These are phyloP conservation scores for Curvularia eragrostidis DNA, from an alignment of 2,329 filamentous ascomycete genomes.

Conservation along the genomic window DNA sequence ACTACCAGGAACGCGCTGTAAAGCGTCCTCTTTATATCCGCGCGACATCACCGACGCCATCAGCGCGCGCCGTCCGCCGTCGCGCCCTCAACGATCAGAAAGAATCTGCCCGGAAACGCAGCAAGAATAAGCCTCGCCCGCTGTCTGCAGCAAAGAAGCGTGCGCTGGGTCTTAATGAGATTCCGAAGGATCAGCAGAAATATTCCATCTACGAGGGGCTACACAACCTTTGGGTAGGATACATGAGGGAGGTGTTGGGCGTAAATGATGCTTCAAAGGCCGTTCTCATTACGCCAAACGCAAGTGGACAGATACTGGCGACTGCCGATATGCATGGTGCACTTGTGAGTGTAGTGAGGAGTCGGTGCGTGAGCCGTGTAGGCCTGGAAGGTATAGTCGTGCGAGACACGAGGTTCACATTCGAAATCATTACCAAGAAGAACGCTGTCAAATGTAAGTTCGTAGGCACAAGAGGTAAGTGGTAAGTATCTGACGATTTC, in stretches of 20 bases:
- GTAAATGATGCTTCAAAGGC: slow-evolving; percentile 51
- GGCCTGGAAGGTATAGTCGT: slow-evolving; percentile 87
- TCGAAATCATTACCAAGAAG: slow-evolving; percentile 79
- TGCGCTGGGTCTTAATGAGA: slow-evolving; percentile 72
- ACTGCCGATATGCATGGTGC: slow-evolving; percentile 94
- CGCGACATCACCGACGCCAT: slow-evolving; percentile 71
- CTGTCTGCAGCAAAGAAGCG: slow-evolving; percentile 83
- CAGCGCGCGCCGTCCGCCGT: slow-evolving; percentile 48
- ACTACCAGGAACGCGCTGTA: slow-evolving; percentile 83
- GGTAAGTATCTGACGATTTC: slow-evolving; percentile 18
- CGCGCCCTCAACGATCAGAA: slow-evolving; percentile 61
- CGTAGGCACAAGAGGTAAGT: slow-evolving; percentile 17
- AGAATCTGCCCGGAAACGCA: slow-evolving; percentile 31
- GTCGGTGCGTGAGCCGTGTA: slow-evolving; percentile 79
- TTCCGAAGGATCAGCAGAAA: slow-evolving; percentile 71
- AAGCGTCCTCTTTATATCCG: slow-evolving; percentile 81
- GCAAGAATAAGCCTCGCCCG: slow-evolving; percentile 65
- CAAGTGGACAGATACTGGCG: slow-evolving; percentile 74
- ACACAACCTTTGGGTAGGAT: slow-evolving; percentile 80
- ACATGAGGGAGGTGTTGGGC: slow-evolving; percentile 82
- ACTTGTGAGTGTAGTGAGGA: slow-evolving; percentile 79
- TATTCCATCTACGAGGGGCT: slow-evolving; percentile 81
- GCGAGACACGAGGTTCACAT: slow-evolving; percentile 83
- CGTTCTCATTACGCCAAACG: slow-evolving; percentile 62
- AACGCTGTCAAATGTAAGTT: slow-evolving; percentile 71